phyloP scores from a whole-genome alignment of 202 grass and related monocot genomes.

The Zoysia matrella region DNA sequence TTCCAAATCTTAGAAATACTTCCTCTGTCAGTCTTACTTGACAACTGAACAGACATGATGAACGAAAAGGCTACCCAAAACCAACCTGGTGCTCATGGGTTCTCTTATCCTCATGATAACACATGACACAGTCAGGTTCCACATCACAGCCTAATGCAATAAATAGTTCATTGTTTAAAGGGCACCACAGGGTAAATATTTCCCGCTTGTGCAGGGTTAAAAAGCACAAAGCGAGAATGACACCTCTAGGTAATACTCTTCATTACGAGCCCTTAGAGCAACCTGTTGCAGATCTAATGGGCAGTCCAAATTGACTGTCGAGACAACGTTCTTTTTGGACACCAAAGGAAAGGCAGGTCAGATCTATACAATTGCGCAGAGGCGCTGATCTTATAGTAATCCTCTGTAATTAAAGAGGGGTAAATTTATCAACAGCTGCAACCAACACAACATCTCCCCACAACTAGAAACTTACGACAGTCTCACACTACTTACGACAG shows the following conservation, averaged over 20 bases:
- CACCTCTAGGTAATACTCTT: constrained; percentile 33
- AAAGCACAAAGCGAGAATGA: background rate
- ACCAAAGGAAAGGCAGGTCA: background rate
- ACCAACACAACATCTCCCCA: background rate
- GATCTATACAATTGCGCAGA: background rate
- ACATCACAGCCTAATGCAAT: background rate
- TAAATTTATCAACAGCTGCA: background rate
- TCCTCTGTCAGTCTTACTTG: too few relatives aligned
- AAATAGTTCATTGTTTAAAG: background rate
- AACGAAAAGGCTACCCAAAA: too few relatives aligned
- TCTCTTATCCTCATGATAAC: too few relatives aligned
- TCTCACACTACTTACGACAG: too few relatives aligned
- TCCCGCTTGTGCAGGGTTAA: background rate
- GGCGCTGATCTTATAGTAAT: background rate
- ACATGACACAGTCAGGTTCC: constrained; percentile 16
- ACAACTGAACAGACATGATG: too few relatives aligned
- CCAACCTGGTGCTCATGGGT: too few relatives aligned
- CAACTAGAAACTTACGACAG: too few relatives aligned
- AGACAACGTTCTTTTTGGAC: constrained; percentile 17
- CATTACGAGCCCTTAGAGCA: background rate
- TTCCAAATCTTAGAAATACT: too few relatives aligned
- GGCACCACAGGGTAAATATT: too few relatives aligned
- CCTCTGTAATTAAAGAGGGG: background rate
- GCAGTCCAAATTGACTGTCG: constrained; percentile 29
- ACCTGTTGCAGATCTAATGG: constrained; percentile 11